Evolutionary conservation across 257 asterid species (phyloP).

Genomic region (Ophiorrhiza pumila): DNA sequence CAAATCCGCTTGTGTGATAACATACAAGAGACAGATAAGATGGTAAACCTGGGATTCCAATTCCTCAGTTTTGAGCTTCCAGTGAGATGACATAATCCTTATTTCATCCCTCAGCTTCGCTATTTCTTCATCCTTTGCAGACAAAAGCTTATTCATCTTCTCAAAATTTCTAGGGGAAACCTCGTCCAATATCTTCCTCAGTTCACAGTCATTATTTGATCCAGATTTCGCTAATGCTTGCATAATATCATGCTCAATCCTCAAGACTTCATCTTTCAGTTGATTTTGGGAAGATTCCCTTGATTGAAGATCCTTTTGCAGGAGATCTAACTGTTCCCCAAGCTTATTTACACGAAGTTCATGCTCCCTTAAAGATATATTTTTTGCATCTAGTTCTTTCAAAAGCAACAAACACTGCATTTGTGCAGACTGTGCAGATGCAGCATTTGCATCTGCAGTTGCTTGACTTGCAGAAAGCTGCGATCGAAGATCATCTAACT

Average conservation of each 20-base stretch:
- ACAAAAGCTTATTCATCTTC: conserved; percentile 60
- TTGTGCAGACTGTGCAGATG: conserved; percentile 74
- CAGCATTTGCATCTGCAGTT: conserved; percentile 79
- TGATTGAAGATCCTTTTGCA: conserved; percentile 72
- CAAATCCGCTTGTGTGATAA: neutral
- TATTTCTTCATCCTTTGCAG: conserved; percentile 71
- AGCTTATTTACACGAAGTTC: conserved; percentile 59
- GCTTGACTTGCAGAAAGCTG: conserved; percentile 63
- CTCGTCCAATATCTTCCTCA: conserved; percentile 63
- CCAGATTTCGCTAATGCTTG: conserved; percentile 70
- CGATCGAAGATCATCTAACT: conserved; percentile 65
- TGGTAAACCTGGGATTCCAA: conserved; percentile 73
- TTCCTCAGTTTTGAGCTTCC: conserved; percentile 79
- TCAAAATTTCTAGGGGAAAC: conserved; percentile 65
- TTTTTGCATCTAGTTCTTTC: conserved; percentile 70
- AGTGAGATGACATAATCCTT: conserved; percentile 80
- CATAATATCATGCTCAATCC: conserved; percentile 82
- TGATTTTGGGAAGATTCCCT: conserved; percentile 80
- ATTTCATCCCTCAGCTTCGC: conserved; percentile 72
- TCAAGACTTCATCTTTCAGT: conserved; percentile 72
- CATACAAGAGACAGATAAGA: neutral
- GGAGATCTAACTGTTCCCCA: conserved; percentile 70
- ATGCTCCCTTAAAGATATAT: conserved; percentile 59
- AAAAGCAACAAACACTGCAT: conserved; percentile 63
- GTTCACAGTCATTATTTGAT: conserved; percentile 61